Percentiles rank a stretch among this genome's conserved stretches.
phyloP scores from a whole-genome alignment of 768 basidiomycete genomes.

The Russula sp. region DNA sequence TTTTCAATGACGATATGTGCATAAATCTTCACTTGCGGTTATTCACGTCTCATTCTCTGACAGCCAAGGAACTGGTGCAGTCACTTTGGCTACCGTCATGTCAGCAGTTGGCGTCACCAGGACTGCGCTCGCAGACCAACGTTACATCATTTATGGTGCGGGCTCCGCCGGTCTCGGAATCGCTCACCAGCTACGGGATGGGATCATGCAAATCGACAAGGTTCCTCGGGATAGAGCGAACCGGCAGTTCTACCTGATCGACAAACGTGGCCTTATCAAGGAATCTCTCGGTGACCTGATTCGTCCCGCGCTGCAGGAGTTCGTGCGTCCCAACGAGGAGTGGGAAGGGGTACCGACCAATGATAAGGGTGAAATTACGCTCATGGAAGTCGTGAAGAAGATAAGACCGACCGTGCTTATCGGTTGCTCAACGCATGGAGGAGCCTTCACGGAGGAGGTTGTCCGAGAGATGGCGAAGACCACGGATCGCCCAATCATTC shows the following conservation, averaged over 20 bases:
- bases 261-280: conserved; percentile 62
- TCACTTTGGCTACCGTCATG: conserved; percentile 67
- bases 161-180: conserved; percentile 85
- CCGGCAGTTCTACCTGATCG: conserved; percentile 67
- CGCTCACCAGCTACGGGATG: conserved; percentile 70
- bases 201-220: conserved; percentile 55
- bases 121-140: conserved; percentile 64
- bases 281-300: conserved; percentile 46
- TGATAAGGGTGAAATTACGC: conserved; percentile 44
- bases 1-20: conserved; percentile 86
- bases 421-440: conserved; percentile 75
- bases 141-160: conserved; percentile 75
- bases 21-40: conserved; percentile 14
- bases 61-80: conserved; percentile 75
- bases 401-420: conserved; percentile 81
- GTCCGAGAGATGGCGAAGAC: conserved; percentile 64
- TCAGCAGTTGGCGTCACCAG: conserved; percentile 67
- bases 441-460: conserved; percentile 75
- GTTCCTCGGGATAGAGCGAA: conserved; percentile 58
- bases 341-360: conserved; percentile 46
- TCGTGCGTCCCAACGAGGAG: conserved; percentile 55
- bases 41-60: not conserved
- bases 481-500: conserved; percentile 73
- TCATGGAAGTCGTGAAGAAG: conserved; percentile 68
- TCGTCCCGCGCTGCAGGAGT: conserved; percentile 50